These are phyloP conservation scores for Pleurotus cornucopiae DNA, from an alignment of 768 basidiomycete species.

Conservation along the genomic window DNA sequence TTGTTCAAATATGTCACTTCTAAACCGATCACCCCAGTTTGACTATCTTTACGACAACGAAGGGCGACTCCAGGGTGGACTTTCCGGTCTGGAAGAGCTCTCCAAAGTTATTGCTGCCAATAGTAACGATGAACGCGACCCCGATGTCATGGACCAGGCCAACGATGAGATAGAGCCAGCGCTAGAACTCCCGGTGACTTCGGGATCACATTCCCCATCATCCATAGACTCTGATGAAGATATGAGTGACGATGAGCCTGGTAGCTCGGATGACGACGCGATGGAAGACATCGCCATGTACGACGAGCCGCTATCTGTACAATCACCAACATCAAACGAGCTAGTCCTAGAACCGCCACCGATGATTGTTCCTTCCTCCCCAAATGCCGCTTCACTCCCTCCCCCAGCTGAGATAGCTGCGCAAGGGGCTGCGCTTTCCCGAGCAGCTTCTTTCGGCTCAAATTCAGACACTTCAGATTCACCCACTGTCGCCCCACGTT, in stretches of 20 bases:
- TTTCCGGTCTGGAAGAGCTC: conserved; percentile 79
- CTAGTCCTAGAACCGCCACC: conserved; percentile 28
- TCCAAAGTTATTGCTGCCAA: conserved; percentile 77
- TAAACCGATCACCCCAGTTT: conserved; percentile 75
- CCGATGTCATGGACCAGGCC: conserved; percentile 56
- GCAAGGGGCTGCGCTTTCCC: conserved; percentile 19
- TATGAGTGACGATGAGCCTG: conserved; percentile 64
- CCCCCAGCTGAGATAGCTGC: conserved; percentile 24
- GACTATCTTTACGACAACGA: conserved; percentile 74
- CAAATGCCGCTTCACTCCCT: conserved; percentile 24
- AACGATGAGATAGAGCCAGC: conserved; percentile 59
- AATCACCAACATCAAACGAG: conserved; percentile 26
- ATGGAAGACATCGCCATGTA: conserved; percentile 84
- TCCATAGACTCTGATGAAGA: conserved; percentile 71
- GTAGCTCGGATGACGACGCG: conserved; percentile 72
- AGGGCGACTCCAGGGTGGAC: conserved; percentile 84
- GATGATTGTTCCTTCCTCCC: conserved; percentile 25
- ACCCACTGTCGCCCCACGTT: conserved; percentile 26
- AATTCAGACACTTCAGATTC: conserved; percentile 22
- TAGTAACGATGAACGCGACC: conserved; percentile 47
- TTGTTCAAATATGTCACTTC: conserved; percentile 95
- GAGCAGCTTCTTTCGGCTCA: conserved; percentile 16
- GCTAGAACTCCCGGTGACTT: conserved; percentile 64
- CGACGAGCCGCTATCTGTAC: conserved; percentile 45
- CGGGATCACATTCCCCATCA: conserved; percentile 45